Evolutionary conservation across 2,329 filamentous ascomycete species (phyloP).

Genomic region (Geosmithia putterillii): DNA sequence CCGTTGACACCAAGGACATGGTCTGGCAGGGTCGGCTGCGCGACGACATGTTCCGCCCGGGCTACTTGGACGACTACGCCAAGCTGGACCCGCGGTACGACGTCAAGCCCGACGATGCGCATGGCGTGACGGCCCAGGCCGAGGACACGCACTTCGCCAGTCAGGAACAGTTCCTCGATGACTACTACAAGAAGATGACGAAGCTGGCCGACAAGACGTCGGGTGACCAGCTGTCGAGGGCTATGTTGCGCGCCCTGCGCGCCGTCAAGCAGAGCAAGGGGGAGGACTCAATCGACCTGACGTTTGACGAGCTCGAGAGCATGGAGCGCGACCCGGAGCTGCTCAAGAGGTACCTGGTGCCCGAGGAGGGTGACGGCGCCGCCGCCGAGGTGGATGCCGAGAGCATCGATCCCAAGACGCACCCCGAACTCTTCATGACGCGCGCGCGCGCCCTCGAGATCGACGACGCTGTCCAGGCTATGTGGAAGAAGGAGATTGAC

Average conservation of each 20-base stretch:
- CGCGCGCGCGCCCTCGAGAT: constrained; percentile 22
- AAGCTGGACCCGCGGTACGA: constrained; percentile 69
- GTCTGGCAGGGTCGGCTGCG: constrained; percentile 60
- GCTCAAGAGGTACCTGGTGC: constrained; percentile 21
- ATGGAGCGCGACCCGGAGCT: constrained; percentile 26
- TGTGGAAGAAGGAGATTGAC: constrained; percentile 24
- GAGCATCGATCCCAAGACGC: constrained; percentile 5
- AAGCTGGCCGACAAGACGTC: constrained; percentile 28
- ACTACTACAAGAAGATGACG: constrained; percentile 39
- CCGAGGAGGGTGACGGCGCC: background rate
- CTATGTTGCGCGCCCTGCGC: constrained; percentile 27
- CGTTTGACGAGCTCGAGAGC: constrained; percentile 32
- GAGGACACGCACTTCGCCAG: constrained; percentile 45
- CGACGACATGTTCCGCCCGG: constrained; percentile 57
- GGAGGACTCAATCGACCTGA: constrained; percentile 34
- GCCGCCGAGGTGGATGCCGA: background rate
- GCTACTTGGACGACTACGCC: constrained; percentile 76
- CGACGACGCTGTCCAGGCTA: constrained; percentile 20
- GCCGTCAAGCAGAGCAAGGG: constrained; percentile 26
- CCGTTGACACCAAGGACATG: constrained; percentile 64
- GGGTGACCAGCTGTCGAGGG: constrained; percentile 26
- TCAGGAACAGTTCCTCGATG: constrained; percentile 40
- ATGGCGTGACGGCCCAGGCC: constrained; percentile 27
- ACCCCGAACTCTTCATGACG: constrained; percentile 14
- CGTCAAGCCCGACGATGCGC: constrained; percentile 38